These are phyloP conservation scores for Ceriops decandra DNA, from an alignment of 345 rosid species.

Conservation along the genomic window DNA sequence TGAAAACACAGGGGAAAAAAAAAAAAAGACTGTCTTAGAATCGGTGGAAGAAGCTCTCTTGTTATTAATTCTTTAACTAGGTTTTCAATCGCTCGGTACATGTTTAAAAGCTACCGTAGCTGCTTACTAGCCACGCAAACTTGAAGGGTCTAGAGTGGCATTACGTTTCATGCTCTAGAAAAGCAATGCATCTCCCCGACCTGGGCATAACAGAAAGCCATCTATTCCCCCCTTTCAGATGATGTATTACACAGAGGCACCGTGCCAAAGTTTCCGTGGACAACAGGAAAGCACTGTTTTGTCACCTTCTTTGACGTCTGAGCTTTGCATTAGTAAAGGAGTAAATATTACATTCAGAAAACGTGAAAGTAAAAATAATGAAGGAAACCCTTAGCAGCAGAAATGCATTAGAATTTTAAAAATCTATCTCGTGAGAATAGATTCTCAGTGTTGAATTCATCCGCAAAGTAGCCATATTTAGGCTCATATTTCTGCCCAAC, in stretches of 20 bases:
- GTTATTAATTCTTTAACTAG: no score
- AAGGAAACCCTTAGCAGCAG: neutral
- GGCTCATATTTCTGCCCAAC: slow-evolving; percentile 93
- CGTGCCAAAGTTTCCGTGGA: slow-evolving; percentile 69
- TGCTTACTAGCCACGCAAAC: slow-evolving; percentile 72
- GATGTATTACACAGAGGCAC: slow-evolving; percentile 88
- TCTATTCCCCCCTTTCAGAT: slow-evolving; percentile 70
- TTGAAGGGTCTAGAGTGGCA: slow-evolving; percentile 65
- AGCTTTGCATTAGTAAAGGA: slow-evolving; percentile 40
- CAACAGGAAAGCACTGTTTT: slow-evolving; percentile 88
- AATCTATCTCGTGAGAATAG: neutral
- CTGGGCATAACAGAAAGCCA: slow-evolving; percentile 87
- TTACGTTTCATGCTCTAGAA: slow-evolving; percentile 98
- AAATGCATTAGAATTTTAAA: slow-evolving; percentile 2
- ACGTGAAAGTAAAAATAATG: neutral
- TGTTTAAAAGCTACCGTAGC: neutral
- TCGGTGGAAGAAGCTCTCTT: no score
- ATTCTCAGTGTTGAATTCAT: slow-evolving; percentile 74
- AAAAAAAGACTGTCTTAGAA: no score
- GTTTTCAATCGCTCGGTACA: neutral
- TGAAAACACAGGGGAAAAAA: no score
- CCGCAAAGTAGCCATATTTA: slow-evolving; percentile 83
- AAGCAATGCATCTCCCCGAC: slow-evolving; percentile 96
- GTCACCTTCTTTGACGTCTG: slow-evolving; percentile 97
- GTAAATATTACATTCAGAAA: slow-evolving; percentile 12